Percentiles rank a stretch among this genome's conserved stretches.
Evolutionary conservation across 2,329 filamentous ascomycete species (phyloP).

Genomic region (Penicillium olsonii): DNA sequence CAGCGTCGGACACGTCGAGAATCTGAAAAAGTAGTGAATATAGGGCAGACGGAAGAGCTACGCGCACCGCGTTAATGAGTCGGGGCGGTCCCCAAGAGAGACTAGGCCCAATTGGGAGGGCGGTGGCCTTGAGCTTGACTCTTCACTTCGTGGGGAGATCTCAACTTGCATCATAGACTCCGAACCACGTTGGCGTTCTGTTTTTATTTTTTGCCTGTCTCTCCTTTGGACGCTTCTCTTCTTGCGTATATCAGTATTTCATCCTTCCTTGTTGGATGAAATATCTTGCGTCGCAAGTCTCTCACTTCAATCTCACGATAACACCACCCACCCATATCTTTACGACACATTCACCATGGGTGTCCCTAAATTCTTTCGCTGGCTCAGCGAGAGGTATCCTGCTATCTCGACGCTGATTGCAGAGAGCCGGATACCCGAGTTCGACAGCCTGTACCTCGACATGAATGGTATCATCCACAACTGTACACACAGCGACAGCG

Average conservation of each 20-base stretch:
- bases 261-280: conserved; percentile 5
- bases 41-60: conserved; percentile 14
- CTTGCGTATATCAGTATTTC: background rate
- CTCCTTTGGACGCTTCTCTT: background rate
- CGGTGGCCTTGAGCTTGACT: conserved; percentile 27
- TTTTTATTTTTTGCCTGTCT: conserved; percentile 1
- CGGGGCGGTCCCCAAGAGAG: conserved; percentile 2
- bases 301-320: conserved; percentile 5
- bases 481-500: conserved; percentile 95
- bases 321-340: background rate
- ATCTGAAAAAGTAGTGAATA: too few species aligned
- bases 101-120: conserved; percentile 26
- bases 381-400: conserved; percentile 98
- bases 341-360: conserved; percentile 53
- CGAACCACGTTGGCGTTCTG: conserved; percentile 5
- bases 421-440: conserved; percentile 98
- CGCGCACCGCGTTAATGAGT: conserved; percentile 43
- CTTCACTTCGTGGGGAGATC: conserved; percentile 10
- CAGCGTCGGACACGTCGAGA: background rate
- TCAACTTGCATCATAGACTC: conserved; percentile 10
- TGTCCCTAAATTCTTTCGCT: conserved; percentile 91
- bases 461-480: conserved; percentile 99
- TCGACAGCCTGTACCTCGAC: conserved; percentile 83
- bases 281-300: conserved; percentile 11
- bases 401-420: conserved; percentile 97